Evolutionary conservation across 495 filamentous ascomycete species (phyloP).

Genomic region (Terfezia boudieri): DNA sequence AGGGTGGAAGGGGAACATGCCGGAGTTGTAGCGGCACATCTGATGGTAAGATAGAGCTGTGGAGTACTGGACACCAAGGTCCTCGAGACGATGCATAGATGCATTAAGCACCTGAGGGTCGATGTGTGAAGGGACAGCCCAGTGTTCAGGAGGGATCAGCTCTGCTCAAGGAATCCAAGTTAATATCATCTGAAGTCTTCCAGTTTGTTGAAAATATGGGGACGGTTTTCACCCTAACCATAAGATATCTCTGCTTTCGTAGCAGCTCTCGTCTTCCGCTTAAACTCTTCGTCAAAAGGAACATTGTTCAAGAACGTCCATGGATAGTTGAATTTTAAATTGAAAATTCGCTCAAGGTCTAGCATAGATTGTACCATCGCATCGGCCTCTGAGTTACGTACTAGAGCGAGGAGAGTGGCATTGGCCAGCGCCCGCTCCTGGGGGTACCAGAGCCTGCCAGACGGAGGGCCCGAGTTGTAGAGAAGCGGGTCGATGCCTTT

Average conservation of each 20-base stretch:
- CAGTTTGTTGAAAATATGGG: not conserved
- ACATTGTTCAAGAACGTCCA: conserved; percentile 99
- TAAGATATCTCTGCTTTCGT: conserved; percentile 74
- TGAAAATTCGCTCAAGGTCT: conserved; percentile 89
- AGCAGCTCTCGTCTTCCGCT: conserved; percentile 44
- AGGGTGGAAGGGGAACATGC: conserved; percentile 91
- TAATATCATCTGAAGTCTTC: conserved; percentile 1
- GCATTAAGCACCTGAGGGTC: conserved; percentile 65
- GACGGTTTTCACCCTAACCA: conserved; percentile 28
- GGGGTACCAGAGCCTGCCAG: conserved; percentile 13
- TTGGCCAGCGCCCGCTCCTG: conserved; percentile 40
- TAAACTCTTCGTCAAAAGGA: conserved; percentile 83
- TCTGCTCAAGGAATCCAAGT: conserved; percentile 25
- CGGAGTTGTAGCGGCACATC: conserved; percentile 99
- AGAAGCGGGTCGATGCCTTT: conserved; percentile 17
- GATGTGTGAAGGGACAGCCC: conserved; percentile 83
- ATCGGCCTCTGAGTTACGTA: conserved; percentile 70
- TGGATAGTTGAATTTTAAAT: conserved; percentile 97
- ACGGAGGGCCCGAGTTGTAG: conserved; percentile 3
- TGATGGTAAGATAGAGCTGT: conserved; percentile 80
- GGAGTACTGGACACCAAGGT: conserved; percentile 75
- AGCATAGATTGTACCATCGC: conserved; percentile 69
- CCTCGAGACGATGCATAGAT: conserved; percentile 59
- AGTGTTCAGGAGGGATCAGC: conserved; percentile 79
- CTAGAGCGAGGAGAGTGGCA: conserved; percentile 80